A percentile compares a stretch with the other conserved stretches of the same genome.
Evolutionary conservation across 2,329 filamentous ascomycete species (phyloP).

Genomic region (Botryotinia globosa): DNA sequence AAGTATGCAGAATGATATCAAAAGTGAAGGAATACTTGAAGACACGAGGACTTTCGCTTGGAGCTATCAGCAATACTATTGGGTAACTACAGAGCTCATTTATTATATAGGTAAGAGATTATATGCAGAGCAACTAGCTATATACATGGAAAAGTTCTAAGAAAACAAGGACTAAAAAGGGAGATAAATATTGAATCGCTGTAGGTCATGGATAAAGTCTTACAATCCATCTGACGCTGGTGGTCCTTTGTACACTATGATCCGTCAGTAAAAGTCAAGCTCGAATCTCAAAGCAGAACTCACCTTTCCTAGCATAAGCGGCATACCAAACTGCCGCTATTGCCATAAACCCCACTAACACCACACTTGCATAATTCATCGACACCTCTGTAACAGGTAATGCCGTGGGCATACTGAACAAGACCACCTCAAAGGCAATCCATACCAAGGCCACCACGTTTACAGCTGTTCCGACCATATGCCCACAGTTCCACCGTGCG

Average conservation of each 20-base stretch:
- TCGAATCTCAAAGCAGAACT: slow-evolving; percentile 27
- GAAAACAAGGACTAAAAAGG: neutral
- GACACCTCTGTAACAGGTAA: slow-evolving; percentile 55
- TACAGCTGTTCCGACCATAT: slow-evolving; percentile 58
- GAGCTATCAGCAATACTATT: too few relatives aligned
- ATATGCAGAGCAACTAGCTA: neutral
- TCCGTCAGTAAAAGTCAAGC: neutral
- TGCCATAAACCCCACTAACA: slow-evolving; percentile 53
- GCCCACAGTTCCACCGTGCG: slow-evolving; percentile 56
- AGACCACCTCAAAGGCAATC: slow-evolving; percentile 57
- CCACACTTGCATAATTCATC: slow-evolving; percentile 53
- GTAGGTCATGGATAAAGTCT: neutral
- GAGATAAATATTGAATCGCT: neutral
- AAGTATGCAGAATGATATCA: neutral
- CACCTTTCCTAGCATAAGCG: slow-evolving; percentile 51
- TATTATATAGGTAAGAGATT: neutral
- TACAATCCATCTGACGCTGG: slow-evolving; percentile 30
- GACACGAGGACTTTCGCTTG: neutral
- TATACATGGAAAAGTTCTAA: neutral
- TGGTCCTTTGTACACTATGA: slow-evolving; percentile 30
- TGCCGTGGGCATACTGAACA: slow-evolving; percentile 62
- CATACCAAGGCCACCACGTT: slow-evolving; percentile 58
- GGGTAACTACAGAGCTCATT: neutral
- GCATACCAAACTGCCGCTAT: slow-evolving; percentile 52
- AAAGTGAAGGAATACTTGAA: neutral